These are phyloP conservation scores for Viridothelium virens DNA, from an alignment of 495 filamentous ascomycete species.

Conservation along the genomic window DNA sequence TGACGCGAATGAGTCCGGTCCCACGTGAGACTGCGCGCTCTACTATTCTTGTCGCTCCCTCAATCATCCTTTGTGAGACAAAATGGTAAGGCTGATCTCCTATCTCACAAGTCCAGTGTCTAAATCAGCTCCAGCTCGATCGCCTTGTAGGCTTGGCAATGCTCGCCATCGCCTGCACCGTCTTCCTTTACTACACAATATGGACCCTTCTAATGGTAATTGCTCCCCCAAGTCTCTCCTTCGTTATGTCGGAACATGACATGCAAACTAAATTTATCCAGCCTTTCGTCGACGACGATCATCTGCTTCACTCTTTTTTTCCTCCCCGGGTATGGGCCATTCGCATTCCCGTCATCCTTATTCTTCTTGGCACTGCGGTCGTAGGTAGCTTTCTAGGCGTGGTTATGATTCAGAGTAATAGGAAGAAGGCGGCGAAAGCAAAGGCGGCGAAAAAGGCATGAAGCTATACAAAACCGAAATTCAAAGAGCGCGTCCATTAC, in stretches of 20 bases:
- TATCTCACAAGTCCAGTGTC: background rate
- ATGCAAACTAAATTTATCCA: constrained; percentile 32
- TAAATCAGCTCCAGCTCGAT: constrained; percentile 60
- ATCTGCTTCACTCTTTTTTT: constrained; percentile 90
- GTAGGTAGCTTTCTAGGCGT: constrained; percentile 93
- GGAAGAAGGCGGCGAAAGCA: constrained; percentile 92
- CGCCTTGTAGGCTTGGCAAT: constrained; percentile 93
- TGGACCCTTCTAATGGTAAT: constrained; percentile 95
- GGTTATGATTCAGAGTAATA: constrained; percentile 98
- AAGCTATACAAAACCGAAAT: background rate
- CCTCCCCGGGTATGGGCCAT: constrained; percentile 98
- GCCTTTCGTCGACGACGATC: constrained; percentile 91
- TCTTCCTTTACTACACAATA: constrained; percentile 98
- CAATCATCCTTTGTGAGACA: background rate
- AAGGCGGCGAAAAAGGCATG: constrained; percentile 55
- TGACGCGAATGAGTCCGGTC: background rate
- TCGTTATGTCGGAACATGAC: constrained; percentile 10
- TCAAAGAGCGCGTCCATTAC: too few relatives aligned
- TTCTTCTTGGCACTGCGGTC: constrained; percentile 84
- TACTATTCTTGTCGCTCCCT: background rate
- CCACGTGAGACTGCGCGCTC: too few relatives aligned
- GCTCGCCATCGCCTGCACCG: constrained; percentile 87
- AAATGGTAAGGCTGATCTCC: too few relatives aligned
- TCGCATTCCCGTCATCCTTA: constrained; percentile 92
- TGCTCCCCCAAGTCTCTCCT: background rate